Evolutionary conservation across 805 yeast genomes (phyloP).

Genomic region (Ogataea haglerorum): DNA sequence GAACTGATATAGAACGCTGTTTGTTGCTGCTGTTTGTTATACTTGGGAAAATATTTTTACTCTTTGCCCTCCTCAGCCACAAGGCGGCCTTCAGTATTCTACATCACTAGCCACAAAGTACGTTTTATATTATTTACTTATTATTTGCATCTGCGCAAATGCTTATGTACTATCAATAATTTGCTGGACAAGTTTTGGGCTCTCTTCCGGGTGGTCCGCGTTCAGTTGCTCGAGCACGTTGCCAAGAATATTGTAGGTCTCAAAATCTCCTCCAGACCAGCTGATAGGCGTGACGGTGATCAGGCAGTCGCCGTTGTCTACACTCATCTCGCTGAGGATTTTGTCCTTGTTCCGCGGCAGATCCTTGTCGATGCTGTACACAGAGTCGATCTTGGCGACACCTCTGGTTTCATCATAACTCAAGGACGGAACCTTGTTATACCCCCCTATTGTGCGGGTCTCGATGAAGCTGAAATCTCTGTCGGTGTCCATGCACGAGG

Average conservation of each 20-base stretch:
- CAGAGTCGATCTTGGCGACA: conserved; percentile 10
- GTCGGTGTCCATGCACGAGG: conserved; percentile 38
- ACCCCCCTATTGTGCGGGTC: conserved; percentile 44
- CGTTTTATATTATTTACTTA: no score
- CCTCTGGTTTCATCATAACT: conserved; percentile 6
- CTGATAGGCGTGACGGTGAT: conserved; percentile 23
- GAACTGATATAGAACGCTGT: not conserved
- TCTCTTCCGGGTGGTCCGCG: conserved; percentile 4
- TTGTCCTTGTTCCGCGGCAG: conserved; percentile 9
- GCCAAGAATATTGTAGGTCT: conserved; percentile 11
- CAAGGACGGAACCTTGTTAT: conserved; percentile 21
- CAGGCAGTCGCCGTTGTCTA: conserved; percentile 16
- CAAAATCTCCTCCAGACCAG: conserved; percentile 22
- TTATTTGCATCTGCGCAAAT: conserved; percentile 4
- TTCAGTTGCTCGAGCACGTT: conserved; percentile 12
- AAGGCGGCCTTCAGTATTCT: not conserved
- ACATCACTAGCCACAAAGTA: conserved; percentile 3
- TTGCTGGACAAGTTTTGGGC: conserved; percentile 1
- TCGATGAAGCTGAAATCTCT: conserved; percentile 32
- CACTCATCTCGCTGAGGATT: conserved; percentile 19
- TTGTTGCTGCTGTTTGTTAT: conserved; percentile 8
- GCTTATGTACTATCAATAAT: not conserved
- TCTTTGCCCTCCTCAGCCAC: conserved; percentile 10
- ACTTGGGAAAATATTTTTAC: conserved; percentile 1
- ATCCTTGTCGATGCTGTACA: conserved; percentile 19